A percentile compares a stretch with the other conserved stretches of the same genome.
Evolutionary conservation across 208 protist genomes (phyloP).

Genomic region (Leishmania lainsoni): DNA sequence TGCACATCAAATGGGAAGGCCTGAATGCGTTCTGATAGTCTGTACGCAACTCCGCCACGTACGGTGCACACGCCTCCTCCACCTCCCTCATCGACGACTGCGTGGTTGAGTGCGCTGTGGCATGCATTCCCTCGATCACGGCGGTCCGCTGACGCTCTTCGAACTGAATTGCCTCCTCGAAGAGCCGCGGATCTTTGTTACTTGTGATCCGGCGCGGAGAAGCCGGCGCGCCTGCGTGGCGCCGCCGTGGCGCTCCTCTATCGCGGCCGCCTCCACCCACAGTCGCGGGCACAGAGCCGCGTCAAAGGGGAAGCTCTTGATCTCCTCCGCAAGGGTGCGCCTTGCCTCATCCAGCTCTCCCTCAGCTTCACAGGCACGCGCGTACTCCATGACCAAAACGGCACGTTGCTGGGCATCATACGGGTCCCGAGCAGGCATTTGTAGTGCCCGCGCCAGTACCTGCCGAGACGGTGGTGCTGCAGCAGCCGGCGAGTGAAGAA

Average conservation of each 20-base stretch:
- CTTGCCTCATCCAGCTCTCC: slow-evolving; percentile 47
- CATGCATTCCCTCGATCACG: slow-evolving; percentile 3
- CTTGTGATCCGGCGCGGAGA: slow-evolving; percentile 54
- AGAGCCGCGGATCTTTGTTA: slow-evolving; percentile 43
- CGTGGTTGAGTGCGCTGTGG: neutral
- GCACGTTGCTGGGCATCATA: slow-evolving; percentile 66
- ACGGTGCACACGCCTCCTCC: slow-evolving; percentile 26
- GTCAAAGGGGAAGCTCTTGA: slow-evolving; percentile 78
- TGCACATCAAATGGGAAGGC: slow-evolving; percentile 58
- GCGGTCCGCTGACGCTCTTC: slow-evolving; percentile 39
- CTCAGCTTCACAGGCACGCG: slow-evolving; percentile 38
- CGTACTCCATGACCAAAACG: slow-evolving; percentile 76
- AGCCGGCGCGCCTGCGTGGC: slow-evolving; percentile 60
- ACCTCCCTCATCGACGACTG: neutral
- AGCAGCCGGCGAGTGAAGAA: neutral
- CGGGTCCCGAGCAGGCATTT: slow-evolving; percentile 33
- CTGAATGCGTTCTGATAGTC: slow-evolving; percentile 68
- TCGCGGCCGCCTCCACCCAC: slow-evolving; percentile 76
- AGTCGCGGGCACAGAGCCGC: slow-evolving; percentile 61
- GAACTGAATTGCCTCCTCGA: slow-evolving; percentile 43
- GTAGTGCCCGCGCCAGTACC: slow-evolving; percentile 22
- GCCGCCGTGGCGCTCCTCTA: slow-evolving; percentile 70
- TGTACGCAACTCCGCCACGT: slow-evolving; percentile 33
- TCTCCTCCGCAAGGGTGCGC: slow-evolving; percentile 49
- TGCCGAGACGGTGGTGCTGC: slow-evolving; percentile 7